phyloP scores from a whole-genome alignment of 1,139 yeast species.

The Zygotorulaspora mrakii region DNA sequence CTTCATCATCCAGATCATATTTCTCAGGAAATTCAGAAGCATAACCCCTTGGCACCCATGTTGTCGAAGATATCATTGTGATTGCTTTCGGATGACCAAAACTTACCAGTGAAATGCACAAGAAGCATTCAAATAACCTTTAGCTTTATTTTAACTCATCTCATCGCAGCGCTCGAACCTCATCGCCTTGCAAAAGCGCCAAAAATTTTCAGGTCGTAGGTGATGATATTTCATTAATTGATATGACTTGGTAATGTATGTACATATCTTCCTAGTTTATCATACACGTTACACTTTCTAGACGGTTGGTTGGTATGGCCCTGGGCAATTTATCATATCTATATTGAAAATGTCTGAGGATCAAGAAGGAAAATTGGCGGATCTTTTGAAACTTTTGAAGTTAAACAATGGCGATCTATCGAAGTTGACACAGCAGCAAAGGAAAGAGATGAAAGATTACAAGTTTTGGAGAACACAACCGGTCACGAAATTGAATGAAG shows the following conservation, averaged over 20 bases:
- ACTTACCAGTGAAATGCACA: not conserved
- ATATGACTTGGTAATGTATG: no score
- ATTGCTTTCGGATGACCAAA: not conserved
- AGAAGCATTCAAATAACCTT: not conserved
- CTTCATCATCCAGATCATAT: conserved; percentile 85
- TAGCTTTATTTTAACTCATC: conserved; percentile 17
- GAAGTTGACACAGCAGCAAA: conserved; percentile 51
- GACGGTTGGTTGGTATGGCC: not conserved
- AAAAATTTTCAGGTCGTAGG: conserved; percentile 19
- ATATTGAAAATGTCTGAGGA: conserved; percentile 24
- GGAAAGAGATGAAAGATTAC: conserved; percentile 81
- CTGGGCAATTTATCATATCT: conserved; percentile 6
- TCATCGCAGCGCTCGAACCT: conserved; percentile 4
- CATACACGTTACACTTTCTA: not conserved
- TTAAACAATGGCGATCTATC: conserved; percentile 42
- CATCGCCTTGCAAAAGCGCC: conserved; percentile 3
- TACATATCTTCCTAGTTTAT: no score
- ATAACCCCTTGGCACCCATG: conserved; percentile 96
- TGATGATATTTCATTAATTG: conserved; percentile 4
- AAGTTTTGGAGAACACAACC: conserved; percentile 99
- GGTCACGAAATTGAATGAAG: conserved; percentile 71
- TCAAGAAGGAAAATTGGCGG: conserved; percentile 36
- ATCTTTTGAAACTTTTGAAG: conserved; percentile 42
- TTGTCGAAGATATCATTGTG: conserved; percentile 80
- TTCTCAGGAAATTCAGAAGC: conserved; percentile 91